phyloP scores from a whole-genome alignment of 1,284 basidiomycete genomes.

The Anthracocystis panici-leucophaei region DNA sequence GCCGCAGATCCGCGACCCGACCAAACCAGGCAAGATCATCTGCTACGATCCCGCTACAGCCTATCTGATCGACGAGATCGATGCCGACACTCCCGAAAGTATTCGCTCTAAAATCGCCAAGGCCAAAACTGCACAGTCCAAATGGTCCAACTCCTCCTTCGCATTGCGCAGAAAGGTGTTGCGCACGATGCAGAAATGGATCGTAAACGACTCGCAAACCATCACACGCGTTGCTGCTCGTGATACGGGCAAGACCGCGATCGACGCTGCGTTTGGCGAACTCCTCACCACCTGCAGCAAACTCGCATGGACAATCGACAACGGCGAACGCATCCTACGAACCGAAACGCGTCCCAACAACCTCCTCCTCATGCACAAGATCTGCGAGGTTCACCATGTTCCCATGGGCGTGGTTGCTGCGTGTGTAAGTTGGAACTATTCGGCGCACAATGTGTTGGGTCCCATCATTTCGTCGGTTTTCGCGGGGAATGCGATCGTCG shows the following conservation, averaged over 20 bases:
- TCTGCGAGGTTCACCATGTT: conserved; percentile 81
- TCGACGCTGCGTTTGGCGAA: conserved; percentile 73
- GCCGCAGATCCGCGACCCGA: conserved; percentile 24
- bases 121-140: conserved; percentile 78
- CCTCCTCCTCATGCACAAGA: conserved; percentile 87
- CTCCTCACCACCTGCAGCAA: conserved; percentile 64
- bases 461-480: conserved; percentile 91
- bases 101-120: conserved; percentile 79
- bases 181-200: conserved; percentile 87
- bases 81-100: conserved; percentile 78
- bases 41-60: conserved; percentile 91
- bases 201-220: conserved; percentile 84
- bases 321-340: conserved; percentile 51
- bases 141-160: conserved; percentile 81
- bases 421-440: conserved; percentile 84
- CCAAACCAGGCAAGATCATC: conserved; percentile 76
- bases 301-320: conserved; percentile 62
- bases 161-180: conserved; percentile 82
- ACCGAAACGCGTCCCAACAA: conserved; percentile 72
- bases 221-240: conserved; percentile 90
- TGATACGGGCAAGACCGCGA: conserved; percentile 91
- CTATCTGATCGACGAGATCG: conserved; percentile 78
- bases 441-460: conserved; percentile 89
- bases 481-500: conserved; percentile 87
- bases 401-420: conserved; percentile 93